Conservation (phyloP, 257 asterid species). For the Gentiana macrophylla region DNA sequence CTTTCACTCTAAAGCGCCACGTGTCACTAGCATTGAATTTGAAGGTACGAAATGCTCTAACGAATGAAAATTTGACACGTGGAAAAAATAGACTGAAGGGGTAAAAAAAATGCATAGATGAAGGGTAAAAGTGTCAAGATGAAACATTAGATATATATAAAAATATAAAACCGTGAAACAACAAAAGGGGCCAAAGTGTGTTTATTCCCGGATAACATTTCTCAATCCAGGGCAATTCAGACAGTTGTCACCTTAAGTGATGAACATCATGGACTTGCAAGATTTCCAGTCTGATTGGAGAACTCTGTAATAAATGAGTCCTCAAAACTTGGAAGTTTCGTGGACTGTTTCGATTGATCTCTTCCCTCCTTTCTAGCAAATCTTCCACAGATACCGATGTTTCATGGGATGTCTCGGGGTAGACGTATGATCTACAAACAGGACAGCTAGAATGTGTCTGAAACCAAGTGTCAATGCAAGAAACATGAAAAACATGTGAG, state of each 20-base stretch:
- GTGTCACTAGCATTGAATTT: too few relatives aligned
- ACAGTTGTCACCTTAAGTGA: neutral
- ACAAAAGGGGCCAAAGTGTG: too few relatives aligned
- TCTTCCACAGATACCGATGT: constrained; percentile 14
- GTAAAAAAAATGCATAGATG: too few relatives aligned
- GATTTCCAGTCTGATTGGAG: constrained; percentile 1
- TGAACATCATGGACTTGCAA: constrained; percentile 2
- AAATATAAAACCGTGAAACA: too few relatives aligned
- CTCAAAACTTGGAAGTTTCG: constrained; percentile 13
- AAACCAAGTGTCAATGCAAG: constrained; percentile 75
- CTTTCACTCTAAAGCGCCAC: too few relatives aligned
- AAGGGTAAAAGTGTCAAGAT: too few relatives aligned
- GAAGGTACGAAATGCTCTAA: too few relatives aligned
- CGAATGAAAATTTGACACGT: too few relatives aligned
- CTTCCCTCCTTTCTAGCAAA: constrained; percentile 36
- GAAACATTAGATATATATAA: too few relatives aligned
- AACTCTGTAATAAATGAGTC: constrained; percentile 8
- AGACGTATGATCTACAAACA: constrained; percentile 38
- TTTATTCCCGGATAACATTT: too few relatives aligned
- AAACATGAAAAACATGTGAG: constrained; percentile 58
- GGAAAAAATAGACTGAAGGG: too few relatives aligned
- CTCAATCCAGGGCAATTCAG: too few relatives aligned
- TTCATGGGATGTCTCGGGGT: constrained; percentile 3
- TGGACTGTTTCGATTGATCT: constrained; percentile 24
- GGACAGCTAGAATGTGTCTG: constrained; percentile 77